Conservation (phyloP, 192 early-diverging fungal genomes). For the Backusella psychrophila region DNA sequence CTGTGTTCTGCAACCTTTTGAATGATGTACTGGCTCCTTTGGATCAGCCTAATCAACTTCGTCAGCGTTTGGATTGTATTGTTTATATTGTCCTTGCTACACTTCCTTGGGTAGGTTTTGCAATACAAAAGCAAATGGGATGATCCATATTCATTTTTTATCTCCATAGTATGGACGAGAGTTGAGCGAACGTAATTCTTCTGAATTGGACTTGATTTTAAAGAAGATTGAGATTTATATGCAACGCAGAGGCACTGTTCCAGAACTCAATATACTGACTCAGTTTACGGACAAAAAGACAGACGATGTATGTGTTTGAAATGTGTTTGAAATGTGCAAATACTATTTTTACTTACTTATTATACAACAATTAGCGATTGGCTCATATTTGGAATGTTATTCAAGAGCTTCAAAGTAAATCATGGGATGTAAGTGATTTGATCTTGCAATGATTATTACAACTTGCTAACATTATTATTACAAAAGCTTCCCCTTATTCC, state of each 20-base stretch:
- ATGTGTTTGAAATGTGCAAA: neutral
- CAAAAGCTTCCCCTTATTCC: conserved; percentile 41
- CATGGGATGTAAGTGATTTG: conserved; percentile 18
- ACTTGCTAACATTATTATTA: neutral
- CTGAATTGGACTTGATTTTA: conserved; percentile 46
- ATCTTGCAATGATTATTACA: no score
- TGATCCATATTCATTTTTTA: neutral
- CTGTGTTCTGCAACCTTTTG: conserved; percentile 62
- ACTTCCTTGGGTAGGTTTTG: conserved; percentile 69
- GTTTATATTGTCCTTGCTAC: conserved; percentile 74
- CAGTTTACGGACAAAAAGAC: conserved; percentile 12
- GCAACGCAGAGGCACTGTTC: conserved; percentile 29
- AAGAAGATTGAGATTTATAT: conserved; percentile 52
- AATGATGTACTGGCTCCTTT: conserved; percentile 61
- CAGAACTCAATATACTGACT: conserved; percentile 6
- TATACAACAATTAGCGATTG: neutral
- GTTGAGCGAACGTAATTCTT: conserved; percentile 48
- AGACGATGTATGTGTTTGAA: conserved; percentile 13
- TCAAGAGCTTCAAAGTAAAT: conserved; percentile 9
- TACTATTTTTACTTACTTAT: neutral
- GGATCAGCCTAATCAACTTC: conserved; percentile 46
- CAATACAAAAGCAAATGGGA: neutral
- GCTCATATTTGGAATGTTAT: conserved; percentile 24
- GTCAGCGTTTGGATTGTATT: conserved; percentile 42
- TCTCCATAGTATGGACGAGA: conserved; percentile 39